A percentile compares a stretch with the other conserved stretches of the same genome.
Conservation (phyloP, 345 rosid genomes). For the Abelmoschus esculentus region DNA sequence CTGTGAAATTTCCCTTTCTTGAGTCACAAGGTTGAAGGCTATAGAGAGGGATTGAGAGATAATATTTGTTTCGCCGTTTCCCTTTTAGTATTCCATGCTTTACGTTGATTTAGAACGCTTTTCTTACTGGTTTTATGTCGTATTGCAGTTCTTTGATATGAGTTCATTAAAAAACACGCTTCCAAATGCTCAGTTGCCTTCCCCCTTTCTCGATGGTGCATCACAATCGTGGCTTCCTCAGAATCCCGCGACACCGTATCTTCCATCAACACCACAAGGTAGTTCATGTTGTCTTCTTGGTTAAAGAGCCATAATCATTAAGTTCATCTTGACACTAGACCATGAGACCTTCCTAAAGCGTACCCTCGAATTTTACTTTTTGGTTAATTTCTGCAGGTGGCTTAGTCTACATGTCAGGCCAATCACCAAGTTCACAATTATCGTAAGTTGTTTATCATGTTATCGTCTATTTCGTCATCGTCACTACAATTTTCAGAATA, state of each 20-base stretch:
- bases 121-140: conserved; percentile 16
- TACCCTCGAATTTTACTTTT: neutral
- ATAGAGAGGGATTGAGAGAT: too few relatives aligned
- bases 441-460: conserved; percentile 41
- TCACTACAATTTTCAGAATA: neutral
- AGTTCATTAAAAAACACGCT: conserved; percentile 58
- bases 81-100: too few relatives aligned
- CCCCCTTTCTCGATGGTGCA: conserved; percentile 41
- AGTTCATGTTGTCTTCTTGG: neutral
- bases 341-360: neutral
- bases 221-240: conserved; percentile 62
- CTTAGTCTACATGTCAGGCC: conserved; percentile 53
- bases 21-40: too few relatives aligned
- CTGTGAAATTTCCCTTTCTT: too few relatives aligned
- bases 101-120: neutral
- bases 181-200: conserved; percentile 44
- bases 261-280: conserved; percentile 63
- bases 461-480: neutral
- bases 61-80: too few relatives aligned
- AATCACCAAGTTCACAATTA: conserved; percentile 51
- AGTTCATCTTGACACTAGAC: neutral
- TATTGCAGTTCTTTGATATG: conserved; percentile 76
- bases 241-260: conserved; percentile 30
- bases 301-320: too few relatives aligned
- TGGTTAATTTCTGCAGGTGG: conserved; percentile 46